Base-by-base conservation (phyloP, 2,329 filamentous ascomycete species). In the Beauveria brongniartii region DNA sequence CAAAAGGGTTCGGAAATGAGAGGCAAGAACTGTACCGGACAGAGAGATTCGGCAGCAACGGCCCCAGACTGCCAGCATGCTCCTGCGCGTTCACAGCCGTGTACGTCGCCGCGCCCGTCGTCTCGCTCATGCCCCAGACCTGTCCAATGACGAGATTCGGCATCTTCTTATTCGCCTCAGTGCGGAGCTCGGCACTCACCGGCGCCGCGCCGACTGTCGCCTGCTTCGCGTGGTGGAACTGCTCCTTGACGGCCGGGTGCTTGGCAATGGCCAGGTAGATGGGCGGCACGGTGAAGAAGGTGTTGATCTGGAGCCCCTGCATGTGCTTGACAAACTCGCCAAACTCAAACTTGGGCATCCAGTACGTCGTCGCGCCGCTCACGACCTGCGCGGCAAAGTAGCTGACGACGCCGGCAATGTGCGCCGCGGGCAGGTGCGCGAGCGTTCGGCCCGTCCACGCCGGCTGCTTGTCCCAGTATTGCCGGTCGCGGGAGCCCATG, bases 311-410 rank as follows among this genome's bases (percentile, higher is more conserved):
- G 66, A 82, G 79, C 54, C 75, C 74, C 47, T 75, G 75, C 65
- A 75, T 77, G 69, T 84, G 79, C 44, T 73, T 70, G 57, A 86
- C 75, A 67, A 88, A 86, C 43, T 78, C 72, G 2, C 70, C 68
- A 62, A 84, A 83, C 63, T 83, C 78, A 68, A 87, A 88, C 46
- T 74, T 76, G 4, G 77, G 73, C 84, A 88, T 87, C 84, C 84
- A 87, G 74, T 83, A 87, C 3, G 82, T 75, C 1, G 74, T 70
- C 3, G 77, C 77, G 37, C 76, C 80, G 43, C 75, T 69, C 62
- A 77, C 79, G 10, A 71, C 67, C 1, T 69, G 67, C 47, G 74
- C 73, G 52, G 78, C 65, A 14, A 80, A 71, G 63, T 79, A 79
- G n/a, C 72, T 69, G 59, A 75, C 73, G 1, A 79, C 64, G 4